phyloP scores from a whole-genome alignment of 164 flowering plant species.

The Aristolochia californica region DNA sequence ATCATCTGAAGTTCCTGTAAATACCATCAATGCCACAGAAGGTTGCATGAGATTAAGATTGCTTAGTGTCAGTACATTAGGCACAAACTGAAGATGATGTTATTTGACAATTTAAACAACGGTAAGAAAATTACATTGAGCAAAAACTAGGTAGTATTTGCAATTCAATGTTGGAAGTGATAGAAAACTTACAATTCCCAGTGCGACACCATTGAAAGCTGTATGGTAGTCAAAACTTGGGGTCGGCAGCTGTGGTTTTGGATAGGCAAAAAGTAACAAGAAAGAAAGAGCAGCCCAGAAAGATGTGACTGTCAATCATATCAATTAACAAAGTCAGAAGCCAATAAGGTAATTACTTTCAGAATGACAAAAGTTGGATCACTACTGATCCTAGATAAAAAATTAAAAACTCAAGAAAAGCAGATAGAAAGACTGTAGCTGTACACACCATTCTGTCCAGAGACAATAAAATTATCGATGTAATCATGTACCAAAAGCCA shows the following conservation, averaged over 20 bases:
- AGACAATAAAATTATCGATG: constrained; percentile 54
- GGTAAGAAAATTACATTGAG: no score
- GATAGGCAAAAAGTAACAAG: constrained; percentile 89
- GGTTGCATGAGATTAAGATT: no score
- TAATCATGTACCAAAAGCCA: constrained; percentile 61
- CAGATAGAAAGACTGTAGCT: background rate
- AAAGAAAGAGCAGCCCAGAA: constrained; percentile 80
- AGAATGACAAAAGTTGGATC: no score
- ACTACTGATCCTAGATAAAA: no score
- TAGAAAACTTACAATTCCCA: constrained; percentile 75
- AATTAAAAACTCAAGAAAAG: background rate
- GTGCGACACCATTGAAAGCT: constrained; percentile 87
- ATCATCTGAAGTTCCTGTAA: no score
- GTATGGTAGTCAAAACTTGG: constrained; percentile 98
- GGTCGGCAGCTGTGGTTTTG: constrained; percentile 91
- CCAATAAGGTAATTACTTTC: no score
- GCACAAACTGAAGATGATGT: no score
- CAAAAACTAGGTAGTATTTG: no score
- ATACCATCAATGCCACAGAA: no score
- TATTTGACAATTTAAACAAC: no score
- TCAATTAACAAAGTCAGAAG: background rate
- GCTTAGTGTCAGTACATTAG: no score
- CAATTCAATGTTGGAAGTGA: no score
- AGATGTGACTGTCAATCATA: constrained; percentile 54
- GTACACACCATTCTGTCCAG: constrained; percentile 76